Evolutionary conservation across 169 alveolate species (phyloP).

Genomic region (Perkinsus chesapeaki): DNA sequence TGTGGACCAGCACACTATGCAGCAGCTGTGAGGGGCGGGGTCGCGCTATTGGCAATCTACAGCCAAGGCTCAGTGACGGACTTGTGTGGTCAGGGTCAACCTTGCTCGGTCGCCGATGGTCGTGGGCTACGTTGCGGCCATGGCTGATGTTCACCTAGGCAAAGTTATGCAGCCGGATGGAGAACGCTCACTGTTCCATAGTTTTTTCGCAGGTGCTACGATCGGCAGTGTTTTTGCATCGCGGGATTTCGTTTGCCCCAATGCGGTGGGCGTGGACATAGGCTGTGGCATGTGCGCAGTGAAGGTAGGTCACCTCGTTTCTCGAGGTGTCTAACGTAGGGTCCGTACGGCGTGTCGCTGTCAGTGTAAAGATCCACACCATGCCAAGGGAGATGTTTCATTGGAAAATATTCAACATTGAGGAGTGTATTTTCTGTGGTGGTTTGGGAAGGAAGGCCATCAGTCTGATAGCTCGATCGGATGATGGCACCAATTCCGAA

Average conservation of each 20-base stretch:
- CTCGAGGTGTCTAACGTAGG: neutral
- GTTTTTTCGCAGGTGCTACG: conserved; percentile 28
- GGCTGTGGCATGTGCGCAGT: conserved; percentile 50
- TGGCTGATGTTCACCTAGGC: conserved; percentile 60
- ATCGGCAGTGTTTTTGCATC: conserved; percentile 46
- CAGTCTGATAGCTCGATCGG: too few relatives aligned
- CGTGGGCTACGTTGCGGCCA: conserved; percentile 48
- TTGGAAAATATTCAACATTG: neutral
- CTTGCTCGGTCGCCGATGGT: conserved; percentile 22
- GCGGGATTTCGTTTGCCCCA: conserved; percentile 40
- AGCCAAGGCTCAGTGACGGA: neutral
- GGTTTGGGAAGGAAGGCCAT: too few relatives aligned
- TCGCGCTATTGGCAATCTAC: neutral
- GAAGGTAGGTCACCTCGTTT: conserved; percentile 26
- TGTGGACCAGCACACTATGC: neutral
- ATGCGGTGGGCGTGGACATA: conserved; percentile 52
- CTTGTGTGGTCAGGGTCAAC: neutral
- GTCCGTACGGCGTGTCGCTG: neutral
- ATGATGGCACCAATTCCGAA: too few relatives aligned
- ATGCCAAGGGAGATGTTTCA: too few relatives aligned
- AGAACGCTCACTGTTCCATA: neutral
- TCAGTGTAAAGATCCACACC: too few relatives aligned
- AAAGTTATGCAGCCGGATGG: neutral
- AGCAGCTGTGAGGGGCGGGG: neutral
- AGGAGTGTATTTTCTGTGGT: neutral